Evolutionary conservation across 495 filamentous ascomycete genomes (phyloP), one percentile per base, ranked within the genome.

Genomic region (Aspergillus affinis): DNA sequence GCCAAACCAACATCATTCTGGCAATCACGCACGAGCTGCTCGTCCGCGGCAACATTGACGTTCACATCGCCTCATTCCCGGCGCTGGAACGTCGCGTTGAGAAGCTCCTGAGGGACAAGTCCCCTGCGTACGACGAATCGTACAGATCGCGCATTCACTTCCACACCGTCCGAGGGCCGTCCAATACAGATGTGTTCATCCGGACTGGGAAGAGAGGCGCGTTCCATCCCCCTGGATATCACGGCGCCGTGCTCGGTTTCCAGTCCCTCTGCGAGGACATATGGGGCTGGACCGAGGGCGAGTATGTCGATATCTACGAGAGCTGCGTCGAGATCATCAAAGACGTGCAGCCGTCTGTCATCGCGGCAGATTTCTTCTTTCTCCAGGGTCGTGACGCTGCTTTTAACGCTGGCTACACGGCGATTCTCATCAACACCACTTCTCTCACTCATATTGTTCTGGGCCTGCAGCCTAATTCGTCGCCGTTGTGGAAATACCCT

Each of bases 1-100:
- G 83, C 18, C 80, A 84, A 57, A 77, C 79, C 26, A 85, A 84
- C 63, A 80, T 84, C 23, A 74, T 78, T 36, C 75, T 86, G 0
- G 82, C 83, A 10, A 75, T 80, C 1, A 74, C 74, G 20, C 75
- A 83, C 26, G 81, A 82, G 53, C 76, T 85, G 1, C 65, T 83
- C 26, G 66, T 72, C 12, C 74, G 75, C 13, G 72, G 69, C 3
- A 58, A 74, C 36, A 74, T 81, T 27, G 71, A 79, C 23, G 70
- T 85, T 4, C 82, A 85, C 55, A 74, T 85, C 36, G 84, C 75
- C 17, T 85, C 82, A 0, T 85, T 81, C 60, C 47, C 69, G 13
- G 65, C 64, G 19, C 76, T 74, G 27, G 69, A 74, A 50, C 58
- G 18, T 3, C 63, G 59, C n/a, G 64, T 67, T 51, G 71, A 61